Evolutionary conservation across 1,139 yeast species (phyloP), one percentile per base, ranked within the genome.

Genomic region (Hemisphaericaspora subhashii): DNA sequence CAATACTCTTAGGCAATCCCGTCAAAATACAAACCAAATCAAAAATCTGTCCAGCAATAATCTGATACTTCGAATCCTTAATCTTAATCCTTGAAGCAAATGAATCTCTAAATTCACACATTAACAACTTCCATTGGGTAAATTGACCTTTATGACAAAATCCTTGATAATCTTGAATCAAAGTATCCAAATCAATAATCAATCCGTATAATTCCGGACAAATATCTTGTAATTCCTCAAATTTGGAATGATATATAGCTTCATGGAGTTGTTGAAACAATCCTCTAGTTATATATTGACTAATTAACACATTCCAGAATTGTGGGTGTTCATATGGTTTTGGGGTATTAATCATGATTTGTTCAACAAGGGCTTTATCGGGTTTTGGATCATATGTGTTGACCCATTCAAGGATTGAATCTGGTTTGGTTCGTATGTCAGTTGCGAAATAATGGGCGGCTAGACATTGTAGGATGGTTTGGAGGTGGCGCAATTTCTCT

Each of bases 351-450:
- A 74, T 58, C 60, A 77, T 71, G 17, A 72, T 58, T n/a, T 65
- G 66, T 29, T 72, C 66, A 1, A 75, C 67, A 34, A 74, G 59
- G 15, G 71, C 77, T 16, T 64, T 64, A 37, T 70, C 76, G 2
- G 89, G 88, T 47, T 78, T 69, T 10, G 73, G 69, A 52, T 83
- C 88, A 33, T 81, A 79, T 42, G 79, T 68, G 53, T 85, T 85
- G 24, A 83, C 68, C 92, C 92, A 85, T 38, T 67, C 71, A 12
- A 72, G 59, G 32, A 81, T 57, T 14, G 67, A 54, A 23, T 70
- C 73, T 2, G 82, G 78, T 36, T 67, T 72, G 31, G 66, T 66
- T 31, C 64, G 68, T 2, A 66, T 64, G 18, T 63, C 58, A 1
- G 73, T 42, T 33, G 53, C 67, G 51, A 82, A 84, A 46, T 68